Conservation (phyloP, 2,329 filamentous ascomycete species). For the Aspergillus sergii region DNA sequence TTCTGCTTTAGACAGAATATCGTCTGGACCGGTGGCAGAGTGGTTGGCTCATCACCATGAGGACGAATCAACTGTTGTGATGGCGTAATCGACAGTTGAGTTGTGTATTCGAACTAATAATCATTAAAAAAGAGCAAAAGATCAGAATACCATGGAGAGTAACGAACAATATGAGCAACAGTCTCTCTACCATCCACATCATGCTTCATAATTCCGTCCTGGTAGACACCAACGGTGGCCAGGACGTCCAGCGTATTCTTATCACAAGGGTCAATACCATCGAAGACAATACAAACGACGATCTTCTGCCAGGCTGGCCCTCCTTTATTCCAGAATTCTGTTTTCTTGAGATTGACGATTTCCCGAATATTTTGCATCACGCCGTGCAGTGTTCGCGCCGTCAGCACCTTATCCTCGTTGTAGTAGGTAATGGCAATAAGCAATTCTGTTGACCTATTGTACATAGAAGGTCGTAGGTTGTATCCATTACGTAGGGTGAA, state of each 20-base stretch:
- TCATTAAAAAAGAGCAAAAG: not conserved
- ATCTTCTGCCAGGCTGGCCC: conserved; percentile 99
- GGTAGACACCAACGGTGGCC: conserved; percentile 92
- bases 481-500: conserved; percentile 99
- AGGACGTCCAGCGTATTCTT: conserved; percentile 92
- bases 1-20: conserved; percentile 99
- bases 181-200: conserved; percentile 98
- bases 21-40: conserved; percentile 94
- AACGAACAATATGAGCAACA: conserved; percentile 76
- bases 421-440: conserved; percentile 98
- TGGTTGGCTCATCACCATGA: conserved; percentile 78
- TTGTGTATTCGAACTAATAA: conserved; percentile 88
- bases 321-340: conserved; percentile 99
- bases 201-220: conserved; percentile 98
- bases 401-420: conserved; percentile 96
- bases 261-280: conserved; percentile 97
- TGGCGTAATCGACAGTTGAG: conserved; percentile 94
- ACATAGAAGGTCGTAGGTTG: conserved; percentile 96
- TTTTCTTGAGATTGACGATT: conserved; percentile 98
- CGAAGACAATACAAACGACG: conserved; percentile 93
- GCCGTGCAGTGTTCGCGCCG: conserved; percentile 88
- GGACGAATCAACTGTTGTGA: conserved; percentile 96
- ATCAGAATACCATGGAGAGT: conserved; percentile 15
- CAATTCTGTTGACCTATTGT: conserved; percentile 95
- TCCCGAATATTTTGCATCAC: conserved; percentile 99